phyloP scores from a whole-genome alignment of 495 filamentous ascomycete species.

The Echria macrotheca region DNA sequence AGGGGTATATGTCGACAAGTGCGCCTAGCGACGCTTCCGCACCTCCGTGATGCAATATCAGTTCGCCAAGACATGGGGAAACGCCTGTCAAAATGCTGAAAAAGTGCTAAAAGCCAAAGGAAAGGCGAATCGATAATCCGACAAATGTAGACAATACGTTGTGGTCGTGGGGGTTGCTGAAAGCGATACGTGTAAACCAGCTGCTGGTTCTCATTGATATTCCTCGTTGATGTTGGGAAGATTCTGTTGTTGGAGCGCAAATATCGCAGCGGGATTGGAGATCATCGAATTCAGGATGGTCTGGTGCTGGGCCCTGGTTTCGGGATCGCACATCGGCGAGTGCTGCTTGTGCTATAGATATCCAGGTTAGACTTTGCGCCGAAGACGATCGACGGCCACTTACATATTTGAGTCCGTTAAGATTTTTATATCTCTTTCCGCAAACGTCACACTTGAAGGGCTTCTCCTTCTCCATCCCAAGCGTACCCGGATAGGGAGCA shows the following conservation, averaged over 20 bases:
- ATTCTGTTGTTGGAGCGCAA: conserved; percentile 27
- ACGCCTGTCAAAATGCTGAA: conserved; percentile 25
- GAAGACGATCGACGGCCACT: conserved; percentile 14
- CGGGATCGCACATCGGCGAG: conserved; percentile 63
- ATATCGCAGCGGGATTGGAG: conserved; percentile 24
- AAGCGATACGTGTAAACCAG: too few species aligned
- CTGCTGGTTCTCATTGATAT: conserved; percentile 7
- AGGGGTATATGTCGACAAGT: conserved; percentile 22
- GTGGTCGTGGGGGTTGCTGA: not conserved
- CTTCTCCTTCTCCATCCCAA: conserved; percentile 99
- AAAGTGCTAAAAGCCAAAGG: conserved; percentile 14
- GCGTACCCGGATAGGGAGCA: conserved; percentile 85
- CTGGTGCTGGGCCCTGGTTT: conserved; percentile 33
- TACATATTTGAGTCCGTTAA: conserved; percentile 91
- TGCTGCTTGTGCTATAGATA: conserved; percentile 65
- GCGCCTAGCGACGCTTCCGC: conserved; percentile 14
- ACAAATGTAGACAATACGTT: not conserved
- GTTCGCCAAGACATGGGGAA: conserved; percentile 6
- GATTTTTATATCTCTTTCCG: conserved; percentile 98
- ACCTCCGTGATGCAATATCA: conserved; percentile 17
- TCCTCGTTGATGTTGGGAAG: conserved; percentile 48
- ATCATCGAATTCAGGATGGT: conserved; percentile 36
- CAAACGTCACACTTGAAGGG: conserved; percentile 95
- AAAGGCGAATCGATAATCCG: not conserved
- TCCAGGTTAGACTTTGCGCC: too few species aligned